Base-by-base conservation (phyloP, 495 filamentous ascomycete species). In the Talaromyces liani region DNA sequence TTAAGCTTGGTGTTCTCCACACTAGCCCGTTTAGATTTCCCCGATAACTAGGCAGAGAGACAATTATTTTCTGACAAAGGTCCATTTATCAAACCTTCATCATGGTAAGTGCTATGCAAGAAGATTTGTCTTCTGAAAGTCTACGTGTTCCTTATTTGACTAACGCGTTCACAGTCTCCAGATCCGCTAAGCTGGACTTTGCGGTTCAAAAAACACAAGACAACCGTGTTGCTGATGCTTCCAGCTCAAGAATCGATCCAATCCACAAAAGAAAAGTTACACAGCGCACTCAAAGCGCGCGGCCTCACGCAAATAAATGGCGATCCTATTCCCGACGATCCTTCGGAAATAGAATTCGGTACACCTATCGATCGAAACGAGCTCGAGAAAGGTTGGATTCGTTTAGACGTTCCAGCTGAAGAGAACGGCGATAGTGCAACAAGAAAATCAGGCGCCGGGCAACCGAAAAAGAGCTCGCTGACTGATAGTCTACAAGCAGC, bases 131-230 rank as follows among this genome's bases (percentile, higher is more conserved):
- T 27, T 27, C 5, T 27, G 6, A 20, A 53, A 24, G 9, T 22
- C n/a, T n/a, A 18, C 27, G 29, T 7, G 29, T 4, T 7, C 6
- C 9, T 5, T 56, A 56, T n/a, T 3, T 27, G 3, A 56, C 56
- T 58, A 20, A 58, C 31, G 3, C 8, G 31, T 20, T 33, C 14
- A 18, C 65, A 74, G 70, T 62, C 70, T 18, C 39, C 67, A 49
- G 72, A 78, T 61, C 67, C 78, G 16, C 61, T 70, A 18, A 78
- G 84, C 31, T 78, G 84, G 74, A 91, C 90, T 10, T 72, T 96
- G 41, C 84, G 88, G 27, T 85, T 96, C 73, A 96, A 96, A 68
- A 80, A 89, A 74, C 85, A 89, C 73, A 88, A 85, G 63, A 87
- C 85, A 62, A 96, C 90, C 27, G 78, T 96, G 67, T 81, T 93